Conservation (phyloP, 306 rosid species). For the Luffa acutangula region DNA sequence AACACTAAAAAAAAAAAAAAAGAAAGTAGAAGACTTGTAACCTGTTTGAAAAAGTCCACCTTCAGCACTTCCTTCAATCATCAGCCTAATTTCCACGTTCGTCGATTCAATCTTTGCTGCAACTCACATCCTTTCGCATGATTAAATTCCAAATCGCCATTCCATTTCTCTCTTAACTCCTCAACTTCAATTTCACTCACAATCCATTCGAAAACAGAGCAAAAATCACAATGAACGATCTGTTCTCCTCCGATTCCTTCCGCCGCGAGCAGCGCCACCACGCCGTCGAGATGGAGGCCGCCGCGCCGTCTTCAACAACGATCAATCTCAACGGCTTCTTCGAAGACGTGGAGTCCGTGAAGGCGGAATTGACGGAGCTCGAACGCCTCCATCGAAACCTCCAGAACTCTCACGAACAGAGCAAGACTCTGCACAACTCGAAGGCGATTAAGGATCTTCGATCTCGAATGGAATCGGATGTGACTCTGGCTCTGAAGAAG, state of each 20-base stretch:
- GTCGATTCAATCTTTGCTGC: neutral
- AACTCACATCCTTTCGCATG: too few relatives aligned
- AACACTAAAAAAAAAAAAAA: neutral
- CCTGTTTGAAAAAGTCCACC: neutral
- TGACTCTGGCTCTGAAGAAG: conserved; percentile 53
- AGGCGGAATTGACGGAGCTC: conserved; percentile 59
- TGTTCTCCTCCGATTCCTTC: conserved; percentile 57
- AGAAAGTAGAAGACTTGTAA: neutral
- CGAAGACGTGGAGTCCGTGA: conserved; percentile 58
- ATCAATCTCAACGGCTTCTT: conserved; percentile 60
- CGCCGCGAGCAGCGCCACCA: conserved; percentile 35
- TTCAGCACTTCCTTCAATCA: neutral
- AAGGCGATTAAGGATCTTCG: conserved; percentile 59
- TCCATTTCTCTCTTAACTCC: neutral
- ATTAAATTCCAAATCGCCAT: neutral
- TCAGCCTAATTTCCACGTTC: neutral
- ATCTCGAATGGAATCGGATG: conserved; percentile 68
- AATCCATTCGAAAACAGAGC: neutral
- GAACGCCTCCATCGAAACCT: conserved; percentile 35
- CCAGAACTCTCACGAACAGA: conserved; percentile 44
- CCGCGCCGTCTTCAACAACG: conserved; percentile 10
- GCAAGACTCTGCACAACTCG: conserved; percentile 71
- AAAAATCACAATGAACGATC: conserved; percentile 42
- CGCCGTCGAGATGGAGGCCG: conserved; percentile 40
- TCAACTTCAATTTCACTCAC: neutral